A percentile compares a stretch with the other conserved stretches of the same genome.
These are phyloP conservation scores for Trypanosoma vivax DNA, from an alignment of 208 protist genomes.

Conservation along the genomic window DNA sequence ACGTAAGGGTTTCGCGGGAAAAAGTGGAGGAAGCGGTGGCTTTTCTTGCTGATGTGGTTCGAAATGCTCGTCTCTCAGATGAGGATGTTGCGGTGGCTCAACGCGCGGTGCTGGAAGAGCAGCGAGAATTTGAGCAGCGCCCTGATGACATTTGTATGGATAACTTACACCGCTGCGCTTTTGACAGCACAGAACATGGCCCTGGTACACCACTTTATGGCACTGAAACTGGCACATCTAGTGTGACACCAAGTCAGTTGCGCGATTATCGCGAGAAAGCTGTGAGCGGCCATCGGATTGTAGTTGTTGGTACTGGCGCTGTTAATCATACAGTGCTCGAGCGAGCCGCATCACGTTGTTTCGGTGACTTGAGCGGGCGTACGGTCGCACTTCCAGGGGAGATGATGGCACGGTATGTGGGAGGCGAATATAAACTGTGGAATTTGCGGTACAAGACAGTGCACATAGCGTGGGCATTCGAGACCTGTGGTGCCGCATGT, in stretches of 20 bases:
- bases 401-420: conserved; percentile 67
- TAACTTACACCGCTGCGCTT: conserved; percentile 91
- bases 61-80: conserved; percentile 89
- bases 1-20: conserved; percentile 91
- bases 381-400: conserved; percentile 7
- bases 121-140: conserved; percentile 90
- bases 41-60: conserved; percentile 95
- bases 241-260: conserved; percentile 70
- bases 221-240: conserved; percentile 87
- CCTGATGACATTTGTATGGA: conserved; percentile 95
- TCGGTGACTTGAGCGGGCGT: conserved; percentile 66
- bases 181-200: conserved; percentile 86
- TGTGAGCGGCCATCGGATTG: conserved; percentile 92
- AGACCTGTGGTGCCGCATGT: conserved; percentile 80
- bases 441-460: conserved; percentile 85
- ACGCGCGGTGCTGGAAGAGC: conserved; percentile 87
- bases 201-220: conserved; percentile 95
- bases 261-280: conserved; percentile 70
- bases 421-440: conserved; percentile 84
- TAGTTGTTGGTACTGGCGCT: conserved; percentile 93
- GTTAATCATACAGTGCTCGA: conserved; percentile 94
- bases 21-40: conserved; percentile 91
- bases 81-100: conserved; percentile 87
- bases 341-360: conserved; percentile 85
- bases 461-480: conserved; percentile 84